Evolutionary conservation across 139 green algal species (phyloP).

Genomic region (Haematococcus lacustris): DNA sequence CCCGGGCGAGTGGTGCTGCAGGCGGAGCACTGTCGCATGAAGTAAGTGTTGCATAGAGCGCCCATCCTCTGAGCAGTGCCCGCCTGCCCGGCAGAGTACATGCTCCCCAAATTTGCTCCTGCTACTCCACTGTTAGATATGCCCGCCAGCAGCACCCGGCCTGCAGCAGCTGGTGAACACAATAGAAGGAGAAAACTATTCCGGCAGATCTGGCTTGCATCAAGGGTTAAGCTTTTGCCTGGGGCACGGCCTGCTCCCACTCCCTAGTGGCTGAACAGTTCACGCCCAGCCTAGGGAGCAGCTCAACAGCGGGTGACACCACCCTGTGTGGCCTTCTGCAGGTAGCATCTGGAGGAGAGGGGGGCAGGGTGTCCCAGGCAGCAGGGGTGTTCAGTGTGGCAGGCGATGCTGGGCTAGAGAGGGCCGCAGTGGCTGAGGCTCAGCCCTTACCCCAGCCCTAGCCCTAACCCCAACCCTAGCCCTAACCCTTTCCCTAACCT

Average conservation of each 20-base stretch:
- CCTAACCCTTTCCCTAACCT: too few relatives aligned
- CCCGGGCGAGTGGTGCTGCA: constrained; percentile 20
- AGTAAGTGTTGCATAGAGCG: not conserved
- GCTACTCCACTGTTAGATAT: not conserved
- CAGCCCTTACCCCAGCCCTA: too few relatives aligned
- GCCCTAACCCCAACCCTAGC: too few relatives aligned
- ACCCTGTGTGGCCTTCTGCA: too few relatives aligned
- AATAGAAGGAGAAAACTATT: not conserved
- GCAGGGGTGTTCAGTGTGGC: not conserved
- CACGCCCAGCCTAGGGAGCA: too few relatives aligned
- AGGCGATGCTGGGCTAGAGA: not conserved
- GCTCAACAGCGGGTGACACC: too few relatives aligned
- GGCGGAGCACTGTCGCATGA: constrained; percentile 35
- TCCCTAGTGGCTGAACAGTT: too few relatives aligned
- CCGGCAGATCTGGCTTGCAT: not conserved
- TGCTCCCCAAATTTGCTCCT: not conserved
- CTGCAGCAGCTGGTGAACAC: not conserved
- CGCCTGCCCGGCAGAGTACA: not conserved
- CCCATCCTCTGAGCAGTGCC: not conserved
- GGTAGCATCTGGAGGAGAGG: too few relatives aligned
- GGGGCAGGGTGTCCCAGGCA: not conserved
- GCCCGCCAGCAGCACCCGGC: not conserved
- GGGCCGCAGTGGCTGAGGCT: too few relatives aligned
- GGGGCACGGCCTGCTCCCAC: not conserved
- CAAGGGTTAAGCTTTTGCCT: not conserved